Conservation (phyloP, 2,329 filamentous ascomycete genomes). For the Botrytis aclada region DNA sequence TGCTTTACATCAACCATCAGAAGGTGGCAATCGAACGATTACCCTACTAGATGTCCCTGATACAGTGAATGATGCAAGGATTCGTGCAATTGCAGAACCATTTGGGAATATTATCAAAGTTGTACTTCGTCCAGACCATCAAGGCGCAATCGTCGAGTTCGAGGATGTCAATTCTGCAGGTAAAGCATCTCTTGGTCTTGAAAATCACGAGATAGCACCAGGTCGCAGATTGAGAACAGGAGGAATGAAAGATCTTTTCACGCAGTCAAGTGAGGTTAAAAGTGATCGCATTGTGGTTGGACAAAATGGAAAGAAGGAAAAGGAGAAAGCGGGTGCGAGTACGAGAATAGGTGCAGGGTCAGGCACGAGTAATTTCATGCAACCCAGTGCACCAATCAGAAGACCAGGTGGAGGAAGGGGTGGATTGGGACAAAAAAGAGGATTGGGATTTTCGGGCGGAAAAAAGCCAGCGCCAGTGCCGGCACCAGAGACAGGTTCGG, state of each 20-base stretch:
- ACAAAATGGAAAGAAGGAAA: constrained; percentile 28
- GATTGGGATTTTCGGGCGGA: constrained; percentile 35
- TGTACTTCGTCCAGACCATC: constrained; percentile 74
- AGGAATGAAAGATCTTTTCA: constrained; percentile 52
- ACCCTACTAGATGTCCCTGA: constrained; percentile 84
- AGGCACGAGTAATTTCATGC: constrained; percentile 40
- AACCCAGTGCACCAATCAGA: constrained; percentile 33
- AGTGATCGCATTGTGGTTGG: constrained; percentile 43
- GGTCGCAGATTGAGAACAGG: constrained; percentile 55
- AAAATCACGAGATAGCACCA: constrained; percentile 52
- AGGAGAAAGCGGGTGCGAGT: background rate
- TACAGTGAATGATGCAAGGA: constrained; percentile 83
- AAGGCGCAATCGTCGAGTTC: constrained; percentile 85
- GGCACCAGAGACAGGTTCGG: constrained; percentile 13
- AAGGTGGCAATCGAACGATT: constrained; percentile 66
- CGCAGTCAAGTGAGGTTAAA: constrained; percentile 47
- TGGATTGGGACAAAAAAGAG: constrained; percentile 37
- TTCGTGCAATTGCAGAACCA: constrained; percentile 68
- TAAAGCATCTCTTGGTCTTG: constrained; percentile 60
- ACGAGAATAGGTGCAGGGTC: background rate
- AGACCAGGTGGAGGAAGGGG: constrained; percentile 41
- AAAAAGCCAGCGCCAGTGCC: background rate
- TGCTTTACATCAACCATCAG: constrained; percentile 40
- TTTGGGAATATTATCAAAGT: constrained; percentile 72
- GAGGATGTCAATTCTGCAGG: constrained; percentile 64